A percentile compares a stretch with the other conserved stretches of the same genome.
Evolutionary conservation across 345 rosid species (phyloP).

Genomic region (Eucalyptus pauciflora): DNA sequence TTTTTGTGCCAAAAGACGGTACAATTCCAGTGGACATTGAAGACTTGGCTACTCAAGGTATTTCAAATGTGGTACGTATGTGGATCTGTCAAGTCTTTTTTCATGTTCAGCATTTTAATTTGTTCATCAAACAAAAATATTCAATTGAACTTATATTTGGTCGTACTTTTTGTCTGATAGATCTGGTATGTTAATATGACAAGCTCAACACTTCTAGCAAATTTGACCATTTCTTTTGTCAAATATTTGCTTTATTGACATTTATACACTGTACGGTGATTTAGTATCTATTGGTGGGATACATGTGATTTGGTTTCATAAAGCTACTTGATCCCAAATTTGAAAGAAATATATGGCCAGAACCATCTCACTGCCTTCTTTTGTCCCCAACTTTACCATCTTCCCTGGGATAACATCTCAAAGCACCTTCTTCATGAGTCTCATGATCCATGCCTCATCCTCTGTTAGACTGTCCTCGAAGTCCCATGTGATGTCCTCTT

Average conservation of each 20-base stretch:
- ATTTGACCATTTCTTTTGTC: not conserved
- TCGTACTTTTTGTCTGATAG: not conserved
- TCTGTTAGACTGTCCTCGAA: not conserved
- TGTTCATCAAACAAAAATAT: not conserved
- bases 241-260: not conserved
- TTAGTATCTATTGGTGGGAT: not conserved
- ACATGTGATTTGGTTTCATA: not conserved
- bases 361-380: not conserved
- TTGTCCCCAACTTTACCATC: not conserved
- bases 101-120: not conserved
- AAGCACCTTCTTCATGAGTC: not conserved
- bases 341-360: not conserved
- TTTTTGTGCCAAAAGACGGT: slow-evolving; percentile 74
- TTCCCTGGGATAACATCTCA: not conserved
- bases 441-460: not conserved
- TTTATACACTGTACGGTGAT: not conserved
- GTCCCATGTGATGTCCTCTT: not conserved
- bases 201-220: not conserved
- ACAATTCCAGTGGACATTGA: slow-evolving; percentile 47
- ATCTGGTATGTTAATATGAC: not conserved
- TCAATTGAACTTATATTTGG: not conserved
- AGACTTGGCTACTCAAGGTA: slow-evolving; percentile 53
- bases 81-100: not conserved
- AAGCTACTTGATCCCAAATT: not conserved
- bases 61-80: slow-evolving; percentile 48